Percentiles rank a stretch among this genome's conserved stretches.
Conservation (phyloP, 2,329 filamentous ascomycete genomes). For the Trichoderma arundinaceum region DNA sequence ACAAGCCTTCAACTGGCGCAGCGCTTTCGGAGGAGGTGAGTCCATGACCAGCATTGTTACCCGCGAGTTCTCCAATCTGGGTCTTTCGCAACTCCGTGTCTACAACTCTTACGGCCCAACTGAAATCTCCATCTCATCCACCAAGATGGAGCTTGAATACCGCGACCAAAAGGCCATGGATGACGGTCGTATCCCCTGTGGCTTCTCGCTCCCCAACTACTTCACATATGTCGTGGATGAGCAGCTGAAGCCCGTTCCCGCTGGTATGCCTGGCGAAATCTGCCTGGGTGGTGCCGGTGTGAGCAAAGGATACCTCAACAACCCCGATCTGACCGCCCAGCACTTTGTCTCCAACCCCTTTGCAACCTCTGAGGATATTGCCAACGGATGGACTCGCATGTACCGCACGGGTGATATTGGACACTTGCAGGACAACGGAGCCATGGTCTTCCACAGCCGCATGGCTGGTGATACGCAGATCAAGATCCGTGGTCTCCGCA, state of each 20-base stretch:
- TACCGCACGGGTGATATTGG: conserved; percentile 45
- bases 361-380: neutral
- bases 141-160: conserved; percentile 21
- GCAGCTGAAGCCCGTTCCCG: conserved; percentile 33
- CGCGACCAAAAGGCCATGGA: neutral
- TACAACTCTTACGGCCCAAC: conserved; percentile 42
- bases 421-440: conserved; percentile 40
- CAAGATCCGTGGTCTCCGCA: conserved; percentile 43
- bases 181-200: conserved; percentile 11
- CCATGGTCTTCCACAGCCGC: conserved; percentile 44
- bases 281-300: conserved; percentile 47
- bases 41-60: conserved; percentile 31
- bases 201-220: conserved; percentile 37
- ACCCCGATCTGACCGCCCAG: conserved; percentile 31
- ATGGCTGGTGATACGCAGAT: conserved; percentile 49
- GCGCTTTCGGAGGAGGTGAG: conserved; percentile 41
- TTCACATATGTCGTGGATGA: conserved; percentile 50
- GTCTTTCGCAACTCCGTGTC: conserved; percentile 17
- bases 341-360: conserved; percentile 27
- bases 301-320: conserved; percentile 47
- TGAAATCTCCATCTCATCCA: conserved; percentile 34
- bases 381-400: conserved; percentile 37
- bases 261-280: conserved; percentile 33
- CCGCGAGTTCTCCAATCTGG: conserved; percentile 21
- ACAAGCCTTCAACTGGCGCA: conserved; percentile 34